Evolutionary conservation across 331 rosid species (phyloP).

Genomic region (Malus hybrid): DNA sequence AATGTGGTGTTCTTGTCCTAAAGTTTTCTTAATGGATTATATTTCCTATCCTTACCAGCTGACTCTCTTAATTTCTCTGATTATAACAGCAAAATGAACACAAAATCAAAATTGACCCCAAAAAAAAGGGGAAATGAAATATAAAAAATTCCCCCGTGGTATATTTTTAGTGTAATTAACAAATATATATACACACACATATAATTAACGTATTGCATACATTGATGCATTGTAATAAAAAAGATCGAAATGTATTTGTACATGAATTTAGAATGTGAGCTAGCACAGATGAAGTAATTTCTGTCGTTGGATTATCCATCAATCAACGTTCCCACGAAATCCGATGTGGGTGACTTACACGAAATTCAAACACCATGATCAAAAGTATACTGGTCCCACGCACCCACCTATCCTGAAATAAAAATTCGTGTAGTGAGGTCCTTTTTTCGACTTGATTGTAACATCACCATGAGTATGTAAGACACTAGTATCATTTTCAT

Average conservation of each 20-base stretch:
- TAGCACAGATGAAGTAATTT: not conserved
- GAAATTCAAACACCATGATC: not conserved
- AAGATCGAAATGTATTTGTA: not conserved
- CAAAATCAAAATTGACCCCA: not conserved
- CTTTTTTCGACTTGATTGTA: not conserved
- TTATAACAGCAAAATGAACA: not conserved
- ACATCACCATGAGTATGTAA: not conserved
- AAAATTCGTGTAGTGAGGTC: not conserved
- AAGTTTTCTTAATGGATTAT: not conserved
- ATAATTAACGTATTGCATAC: no score
- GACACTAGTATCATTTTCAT: not conserved
- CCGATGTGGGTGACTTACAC: slow-evolving; percentile 26
- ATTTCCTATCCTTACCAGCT: not conserved
- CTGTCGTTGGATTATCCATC: slow-evolving; percentile 24
- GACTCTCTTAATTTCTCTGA: not conserved
- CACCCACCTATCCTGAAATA: not conserved
- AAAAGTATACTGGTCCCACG: slow-evolving; percentile 12
- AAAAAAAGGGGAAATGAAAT: no score
- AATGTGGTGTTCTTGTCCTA: not conserved
- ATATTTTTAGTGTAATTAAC: no score
- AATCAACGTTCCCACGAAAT: slow-evolving; percentile 39
- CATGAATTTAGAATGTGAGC: not conserved
- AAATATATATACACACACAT: no score
- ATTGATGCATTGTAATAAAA: no score
- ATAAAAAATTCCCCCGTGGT: no score